A percentile compares a stretch with the other conserved stretches of the same genome.
phyloP scores from a whole-genome alignment of 306 rosid species.

The Prunus padus region DNA sequence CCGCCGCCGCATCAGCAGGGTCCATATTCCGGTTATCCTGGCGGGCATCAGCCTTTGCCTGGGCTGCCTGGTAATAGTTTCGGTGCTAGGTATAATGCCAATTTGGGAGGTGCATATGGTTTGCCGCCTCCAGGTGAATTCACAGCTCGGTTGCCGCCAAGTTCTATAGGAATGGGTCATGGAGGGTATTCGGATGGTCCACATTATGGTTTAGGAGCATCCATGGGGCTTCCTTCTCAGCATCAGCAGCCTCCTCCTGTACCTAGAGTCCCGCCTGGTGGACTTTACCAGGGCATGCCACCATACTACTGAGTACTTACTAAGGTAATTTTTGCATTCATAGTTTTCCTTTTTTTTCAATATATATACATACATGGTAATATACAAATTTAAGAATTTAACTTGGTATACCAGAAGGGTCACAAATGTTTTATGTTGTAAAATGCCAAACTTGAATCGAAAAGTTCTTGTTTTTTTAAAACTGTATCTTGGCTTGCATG shows the following conservation, averaged over 20 bases:
- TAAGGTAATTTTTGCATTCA: conserved; percentile 31
- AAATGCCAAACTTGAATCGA: background rate
- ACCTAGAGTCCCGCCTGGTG: conserved; percentile 70
- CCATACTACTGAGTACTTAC: conserved; percentile 52
- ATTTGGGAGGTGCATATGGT: conserved; percentile 46
- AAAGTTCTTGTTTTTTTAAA: background rate
- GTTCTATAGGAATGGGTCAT: conserved; percentile 52
- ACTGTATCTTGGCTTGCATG: background rate
- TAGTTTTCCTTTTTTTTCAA: background rate
- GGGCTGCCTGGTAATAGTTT: background rate
- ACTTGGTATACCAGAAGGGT: background rate
- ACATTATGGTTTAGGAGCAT: conserved; percentile 42
- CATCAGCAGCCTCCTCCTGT: conserved; percentile 41
- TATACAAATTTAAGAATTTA: background rate
- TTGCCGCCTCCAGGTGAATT: conserved; percentile 31
- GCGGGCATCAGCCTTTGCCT: conserved; percentile 34
- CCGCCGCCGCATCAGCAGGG: conserved; percentile 31
- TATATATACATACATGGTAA: background rate
- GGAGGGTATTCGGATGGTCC: conserved; percentile 59
- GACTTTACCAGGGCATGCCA: conserved; percentile 58
- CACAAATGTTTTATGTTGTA: background rate
- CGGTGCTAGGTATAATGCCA: conserved; percentile 43
- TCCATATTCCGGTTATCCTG: conserved; percentile 48
- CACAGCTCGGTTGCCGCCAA: conserved; percentile 52
- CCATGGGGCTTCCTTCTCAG: conserved; percentile 31